phyloP scores from a whole-genome alignment of 352 stramenopile genomes.

The Pythium aristosporum region DNA sequence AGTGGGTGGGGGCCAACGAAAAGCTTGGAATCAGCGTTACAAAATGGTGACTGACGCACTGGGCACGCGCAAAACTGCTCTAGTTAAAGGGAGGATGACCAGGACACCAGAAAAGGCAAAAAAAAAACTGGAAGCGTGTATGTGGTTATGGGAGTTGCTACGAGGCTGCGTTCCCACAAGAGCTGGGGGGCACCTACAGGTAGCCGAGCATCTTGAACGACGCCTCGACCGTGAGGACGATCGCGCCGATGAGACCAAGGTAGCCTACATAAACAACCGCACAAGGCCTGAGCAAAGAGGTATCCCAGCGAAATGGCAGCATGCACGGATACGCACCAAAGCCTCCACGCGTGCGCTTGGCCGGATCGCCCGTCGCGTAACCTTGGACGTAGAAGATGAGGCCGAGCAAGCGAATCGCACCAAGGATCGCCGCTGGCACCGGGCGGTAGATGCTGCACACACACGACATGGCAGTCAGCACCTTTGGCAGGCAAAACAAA shows the following conservation, averaged over 20 bases:
- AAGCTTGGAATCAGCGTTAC: no score
- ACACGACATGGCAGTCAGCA: not conserved
- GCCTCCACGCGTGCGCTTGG: conserved; percentile 54
- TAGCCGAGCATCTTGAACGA: conserved; percentile 31
- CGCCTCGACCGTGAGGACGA: conserved; percentile 38
- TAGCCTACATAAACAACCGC: conserved; percentile 37
- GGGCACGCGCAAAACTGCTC: no score
- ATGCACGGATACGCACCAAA: conserved; percentile 3
- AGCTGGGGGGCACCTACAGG: conserved; percentile 2
- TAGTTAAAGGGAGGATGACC: no score
- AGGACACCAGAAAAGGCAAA: no score
- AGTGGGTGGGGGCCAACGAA: no score
- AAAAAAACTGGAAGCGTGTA: no score
- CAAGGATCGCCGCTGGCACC: conserved; percentile 52
- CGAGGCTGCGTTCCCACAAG: not conserved
- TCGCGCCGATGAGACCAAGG: conserved; percentile 38
- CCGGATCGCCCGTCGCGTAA: conserved; percentile 60
- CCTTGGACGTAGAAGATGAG: conserved; percentile 70
- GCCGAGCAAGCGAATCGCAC: conserved; percentile 49
- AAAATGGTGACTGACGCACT: no score
- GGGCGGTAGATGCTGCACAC: conserved; percentile 55
- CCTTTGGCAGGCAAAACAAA: not conserved
- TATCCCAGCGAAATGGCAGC: not conserved
- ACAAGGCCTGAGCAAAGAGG: not conserved
- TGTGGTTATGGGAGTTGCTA: not conserved